phyloP scores from a whole-genome alignment of 768 basidiomycete genomes.

The Phylloporus scabripes region DNA sequence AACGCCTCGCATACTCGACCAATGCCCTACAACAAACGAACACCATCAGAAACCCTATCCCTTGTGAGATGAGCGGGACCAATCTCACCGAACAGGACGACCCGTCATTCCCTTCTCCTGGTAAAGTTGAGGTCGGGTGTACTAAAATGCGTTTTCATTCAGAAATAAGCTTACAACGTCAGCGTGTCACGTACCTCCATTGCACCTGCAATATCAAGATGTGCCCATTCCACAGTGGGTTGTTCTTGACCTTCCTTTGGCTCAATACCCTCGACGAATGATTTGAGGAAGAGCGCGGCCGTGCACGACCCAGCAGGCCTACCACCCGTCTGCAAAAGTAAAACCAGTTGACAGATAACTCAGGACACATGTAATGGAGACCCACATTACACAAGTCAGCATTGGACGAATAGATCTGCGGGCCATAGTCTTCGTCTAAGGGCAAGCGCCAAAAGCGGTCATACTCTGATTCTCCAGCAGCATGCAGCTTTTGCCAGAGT shows the following conservation, averaged over 20 bases:
- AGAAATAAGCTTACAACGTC: not conserved
- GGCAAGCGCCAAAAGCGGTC: conserved; percentile 92
- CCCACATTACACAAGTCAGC: conserved; percentile 69
- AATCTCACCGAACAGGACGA: conserved; percentile 64
- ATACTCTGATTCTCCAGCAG: conserved; percentile 67
- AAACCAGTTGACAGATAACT: not conserved
- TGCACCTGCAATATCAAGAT: conserved; percentile 76
- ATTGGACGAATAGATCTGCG: conserved; percentile 71
- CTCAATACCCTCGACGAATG: conserved; percentile 73
- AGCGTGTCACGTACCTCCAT: conserved; percentile 53
- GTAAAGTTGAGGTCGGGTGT: conserved; percentile 52
- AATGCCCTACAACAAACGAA: conserved; percentile 21
- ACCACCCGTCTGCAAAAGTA: conserved; percentile 56
- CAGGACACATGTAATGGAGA: not conserved
- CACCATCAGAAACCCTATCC: not conserved
- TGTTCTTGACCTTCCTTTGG: conserved; percentile 48
- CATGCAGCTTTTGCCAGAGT: conserved; percentile 65
- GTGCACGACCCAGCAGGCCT: conserved; percentile 66
- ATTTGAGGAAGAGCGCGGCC: conserved; percentile 82
- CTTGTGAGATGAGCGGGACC: not conserved
- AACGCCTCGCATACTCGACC: conserved; percentile 30
- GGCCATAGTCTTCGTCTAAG: conserved; percentile 72
- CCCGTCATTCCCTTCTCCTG: conserved; percentile 76
- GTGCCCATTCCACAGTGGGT: conserved; percentile 71
- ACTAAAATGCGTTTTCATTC: conserved; percentile 25